These are phyloP conservation scores for Trifolium pratense DNA, from an alignment of 306 rosid genomes.

Conservation along the genomic window DNA sequence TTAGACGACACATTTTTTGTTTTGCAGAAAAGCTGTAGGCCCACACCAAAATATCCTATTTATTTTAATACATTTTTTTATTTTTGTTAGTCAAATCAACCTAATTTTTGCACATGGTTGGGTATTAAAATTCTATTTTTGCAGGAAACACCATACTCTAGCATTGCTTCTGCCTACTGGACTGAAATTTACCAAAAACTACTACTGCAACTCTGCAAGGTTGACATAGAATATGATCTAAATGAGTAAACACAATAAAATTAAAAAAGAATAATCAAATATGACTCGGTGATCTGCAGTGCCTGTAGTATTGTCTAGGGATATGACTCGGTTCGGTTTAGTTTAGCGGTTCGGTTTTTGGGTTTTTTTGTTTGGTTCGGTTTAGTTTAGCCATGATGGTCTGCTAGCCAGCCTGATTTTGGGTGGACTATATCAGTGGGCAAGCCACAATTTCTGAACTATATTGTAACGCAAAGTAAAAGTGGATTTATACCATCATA, in stretches of 20 bases:
- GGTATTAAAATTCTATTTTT: background rate
- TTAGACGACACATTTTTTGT: background rate
- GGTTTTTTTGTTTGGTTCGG: no score
- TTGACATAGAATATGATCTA: constrained; percentile 10
- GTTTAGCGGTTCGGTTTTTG: no score
- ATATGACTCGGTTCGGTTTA: no score
- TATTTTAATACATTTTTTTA: background rate
- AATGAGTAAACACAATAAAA: background rate
- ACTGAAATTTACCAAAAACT: constrained; percentile 10
- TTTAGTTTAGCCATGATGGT: no score
- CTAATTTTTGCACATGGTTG: background rate
- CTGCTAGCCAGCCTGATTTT: no score
- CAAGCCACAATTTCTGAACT: constrained; percentile 7
- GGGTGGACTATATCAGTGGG: no score
- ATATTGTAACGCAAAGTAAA: constrained; percentile 21
- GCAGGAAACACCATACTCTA: background rate
- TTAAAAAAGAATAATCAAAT: constrained; percentile 4
- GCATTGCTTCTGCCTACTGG: constrained; percentile 3
- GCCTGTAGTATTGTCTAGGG: constrained; percentile 13
- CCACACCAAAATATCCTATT: background rate
- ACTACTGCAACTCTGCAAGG: constrained; percentile 2
- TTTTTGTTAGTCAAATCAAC: background rate
- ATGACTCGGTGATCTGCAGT: constrained; percentile 4
- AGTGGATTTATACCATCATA: constrained; percentile 23
- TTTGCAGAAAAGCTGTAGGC: background rate